Conservation (phyloP, 768 basidiomycete genomes). For the Porphyrellus cyaneotinctus region DNA sequence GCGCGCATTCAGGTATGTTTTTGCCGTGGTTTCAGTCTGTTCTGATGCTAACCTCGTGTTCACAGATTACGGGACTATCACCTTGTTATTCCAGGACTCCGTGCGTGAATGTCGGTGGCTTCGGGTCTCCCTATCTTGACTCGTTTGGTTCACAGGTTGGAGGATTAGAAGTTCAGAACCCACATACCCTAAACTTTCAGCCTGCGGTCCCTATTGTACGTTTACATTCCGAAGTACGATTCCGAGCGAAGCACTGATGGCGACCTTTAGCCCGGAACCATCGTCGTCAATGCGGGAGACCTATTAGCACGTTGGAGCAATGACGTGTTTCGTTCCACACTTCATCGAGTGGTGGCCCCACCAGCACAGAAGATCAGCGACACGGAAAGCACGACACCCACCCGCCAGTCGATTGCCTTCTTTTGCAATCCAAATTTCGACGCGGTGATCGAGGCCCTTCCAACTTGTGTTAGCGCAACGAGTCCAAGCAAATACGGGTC, state of each 20-base stretch:
- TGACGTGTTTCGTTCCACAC: constrained; percentile 70
- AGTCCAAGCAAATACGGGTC: constrained; percentile 67
- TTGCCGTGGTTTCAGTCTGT: neutral
- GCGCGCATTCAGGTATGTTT: constrained; percentile 66
- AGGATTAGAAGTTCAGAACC: constrained; percentile 79
- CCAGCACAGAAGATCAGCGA: constrained; percentile 45
- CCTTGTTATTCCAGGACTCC: constrained; percentile 75
- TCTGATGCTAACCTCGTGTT: neutral
- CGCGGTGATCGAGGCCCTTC: constrained; percentile 64
- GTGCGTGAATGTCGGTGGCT: constrained; percentile 31
- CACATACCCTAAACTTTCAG: constrained; percentile 66
- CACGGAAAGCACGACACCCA: constrained; percentile 53
- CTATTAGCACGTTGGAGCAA: constrained; percentile 82
- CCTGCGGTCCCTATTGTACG: constrained; percentile 75
- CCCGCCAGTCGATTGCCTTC: constrained; percentile 78
- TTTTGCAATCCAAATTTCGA: constrained; percentile 82
- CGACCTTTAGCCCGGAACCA: constrained; percentile 60
- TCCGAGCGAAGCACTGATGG: constrained; percentile 1
- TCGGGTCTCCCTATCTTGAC: neutral
- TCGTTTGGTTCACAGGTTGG: constrained; percentile 49
- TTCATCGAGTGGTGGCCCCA: constrained; percentile 81
- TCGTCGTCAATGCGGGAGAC: constrained; percentile 82
- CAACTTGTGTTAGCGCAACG: constrained; percentile 43
- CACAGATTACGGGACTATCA: constrained; percentile 79
- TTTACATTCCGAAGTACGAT: constrained; percentile 3